phyloP scores from a whole-genome alignment of 345 rosid genomes.

The Syzygium oleosum region DNA sequence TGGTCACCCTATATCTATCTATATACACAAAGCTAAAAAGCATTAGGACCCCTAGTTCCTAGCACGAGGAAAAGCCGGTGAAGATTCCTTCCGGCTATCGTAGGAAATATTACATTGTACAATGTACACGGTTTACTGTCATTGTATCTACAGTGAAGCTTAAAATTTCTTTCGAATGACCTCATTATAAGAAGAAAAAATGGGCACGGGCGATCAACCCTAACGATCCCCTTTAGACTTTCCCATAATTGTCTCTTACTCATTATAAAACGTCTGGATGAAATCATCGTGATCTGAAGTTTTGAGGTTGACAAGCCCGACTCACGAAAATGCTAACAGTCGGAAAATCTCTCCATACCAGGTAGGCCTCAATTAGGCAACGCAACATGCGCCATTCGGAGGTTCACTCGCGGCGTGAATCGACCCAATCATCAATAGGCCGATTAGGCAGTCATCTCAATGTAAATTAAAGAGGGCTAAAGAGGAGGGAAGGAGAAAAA shows the following conservation, averaged over 20 bases:
- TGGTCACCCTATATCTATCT: background rate
- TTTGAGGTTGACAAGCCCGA: background rate
- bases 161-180: background rate
- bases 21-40: background rate
- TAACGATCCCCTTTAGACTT: background rate
- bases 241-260: background rate
- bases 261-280: rapidly evolving
- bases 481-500: background rate
- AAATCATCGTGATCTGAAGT: background rate
- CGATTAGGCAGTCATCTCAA: background rate
- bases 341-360: background rate
- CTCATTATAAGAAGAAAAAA: background rate
- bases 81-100: background rate
- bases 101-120: background rate
- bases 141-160: background rate
- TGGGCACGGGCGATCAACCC: background rate
- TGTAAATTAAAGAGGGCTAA: background rate
- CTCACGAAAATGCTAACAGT: background rate
- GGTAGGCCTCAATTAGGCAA: rapidly evolving
- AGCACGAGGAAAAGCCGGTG: background rate
- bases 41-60: background rate
- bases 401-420: background rate
- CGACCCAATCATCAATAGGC: background rate
- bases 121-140: background rate
- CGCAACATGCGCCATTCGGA: background rate